phyloP scores from a whole-genome alignment of 176 grass and related monocot genomes.

The Cenchrus americanus region DNA sequence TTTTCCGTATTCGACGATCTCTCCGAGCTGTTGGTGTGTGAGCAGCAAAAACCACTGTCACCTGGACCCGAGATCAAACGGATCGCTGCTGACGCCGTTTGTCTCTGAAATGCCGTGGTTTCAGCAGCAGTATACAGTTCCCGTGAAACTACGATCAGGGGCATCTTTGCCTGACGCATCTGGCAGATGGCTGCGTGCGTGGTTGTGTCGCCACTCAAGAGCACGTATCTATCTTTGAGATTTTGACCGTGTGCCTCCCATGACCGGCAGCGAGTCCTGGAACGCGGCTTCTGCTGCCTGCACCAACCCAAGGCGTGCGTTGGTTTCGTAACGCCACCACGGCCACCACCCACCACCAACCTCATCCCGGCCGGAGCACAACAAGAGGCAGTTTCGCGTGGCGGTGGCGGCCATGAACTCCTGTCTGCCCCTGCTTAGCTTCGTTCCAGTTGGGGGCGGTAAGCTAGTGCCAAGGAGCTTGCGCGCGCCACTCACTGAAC shows the following conservation, averaged over 20 bases:
- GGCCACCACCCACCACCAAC: conserved; percentile 18
- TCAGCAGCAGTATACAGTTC: background rate
- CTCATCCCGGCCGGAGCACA: background rate
- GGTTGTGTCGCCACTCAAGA: background rate
- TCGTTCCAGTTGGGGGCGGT: background rate
- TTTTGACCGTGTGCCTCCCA: conserved; percentile 36
- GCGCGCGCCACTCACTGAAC: background rate
- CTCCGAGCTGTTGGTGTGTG: too few relatives aligned
- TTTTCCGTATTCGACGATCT: too few relatives aligned
- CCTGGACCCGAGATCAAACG: background rate
- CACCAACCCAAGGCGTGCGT: background rate
- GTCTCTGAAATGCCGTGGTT: background rate
- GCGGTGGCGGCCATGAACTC: conserved; percentile 25
- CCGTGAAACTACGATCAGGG: background rate
- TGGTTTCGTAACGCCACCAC: background rate
- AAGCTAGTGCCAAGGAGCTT: background rate
- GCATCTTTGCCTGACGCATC: background rate
- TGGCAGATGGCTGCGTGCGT: background rate
- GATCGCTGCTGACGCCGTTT: background rate
- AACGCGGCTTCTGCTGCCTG: conserved; percentile 19
- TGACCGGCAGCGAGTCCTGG: conserved; percentile 25
- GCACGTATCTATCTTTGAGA: conserved; percentile 12
- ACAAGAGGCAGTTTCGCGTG: background rate
- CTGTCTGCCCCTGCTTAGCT: conserved; percentile 7
- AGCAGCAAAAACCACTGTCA: background rate